Percentiles rank a stretch among this genome's conserved stretches.
Conservation (phyloP, 2,329 filamentous ascomycete genomes). For the Colletotrichum siamense region DNA sequence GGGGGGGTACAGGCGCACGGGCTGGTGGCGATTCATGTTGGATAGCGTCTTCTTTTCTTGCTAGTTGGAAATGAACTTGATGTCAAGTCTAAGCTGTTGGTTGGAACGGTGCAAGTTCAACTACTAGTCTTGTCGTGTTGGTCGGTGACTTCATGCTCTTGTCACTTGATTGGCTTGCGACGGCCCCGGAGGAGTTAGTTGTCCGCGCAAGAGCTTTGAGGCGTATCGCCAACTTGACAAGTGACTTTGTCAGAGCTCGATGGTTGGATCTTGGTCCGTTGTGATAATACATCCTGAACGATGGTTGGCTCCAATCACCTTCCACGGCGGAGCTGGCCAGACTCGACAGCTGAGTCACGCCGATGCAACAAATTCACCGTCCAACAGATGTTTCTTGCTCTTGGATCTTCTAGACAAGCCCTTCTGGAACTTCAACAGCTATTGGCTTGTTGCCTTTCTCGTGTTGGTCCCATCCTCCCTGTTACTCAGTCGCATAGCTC, state of each 20-base stretch:
- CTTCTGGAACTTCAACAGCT: neutral
- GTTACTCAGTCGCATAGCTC: neutral
- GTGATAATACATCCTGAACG: neutral
- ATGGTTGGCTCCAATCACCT: neutral
- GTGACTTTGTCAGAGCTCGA: neutral
- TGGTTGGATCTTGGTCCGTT: neutral
- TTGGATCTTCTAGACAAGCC: neutral
- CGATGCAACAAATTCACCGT: neutral
- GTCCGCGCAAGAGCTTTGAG: neutral
- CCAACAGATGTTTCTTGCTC: neutral
- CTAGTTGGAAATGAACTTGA: neutral
- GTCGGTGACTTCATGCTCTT: neutral
- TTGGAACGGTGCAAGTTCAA: neutral
- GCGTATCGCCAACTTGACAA: neutral
- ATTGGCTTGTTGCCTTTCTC: neutral
- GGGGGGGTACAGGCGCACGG: neutral
- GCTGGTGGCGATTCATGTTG: neutral
- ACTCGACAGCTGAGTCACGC: neutral
- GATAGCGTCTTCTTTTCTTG: neutral
- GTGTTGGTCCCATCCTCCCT: neutral
- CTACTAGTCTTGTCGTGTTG: neutral
- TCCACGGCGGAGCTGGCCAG: accelerated
- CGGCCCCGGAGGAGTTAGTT: neutral
- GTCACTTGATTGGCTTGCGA: neutral
- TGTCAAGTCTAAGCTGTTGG: neutral